Conservation (phyloP, 768 basidiomycete species). For the Panaeolus cyanescens region DNA sequence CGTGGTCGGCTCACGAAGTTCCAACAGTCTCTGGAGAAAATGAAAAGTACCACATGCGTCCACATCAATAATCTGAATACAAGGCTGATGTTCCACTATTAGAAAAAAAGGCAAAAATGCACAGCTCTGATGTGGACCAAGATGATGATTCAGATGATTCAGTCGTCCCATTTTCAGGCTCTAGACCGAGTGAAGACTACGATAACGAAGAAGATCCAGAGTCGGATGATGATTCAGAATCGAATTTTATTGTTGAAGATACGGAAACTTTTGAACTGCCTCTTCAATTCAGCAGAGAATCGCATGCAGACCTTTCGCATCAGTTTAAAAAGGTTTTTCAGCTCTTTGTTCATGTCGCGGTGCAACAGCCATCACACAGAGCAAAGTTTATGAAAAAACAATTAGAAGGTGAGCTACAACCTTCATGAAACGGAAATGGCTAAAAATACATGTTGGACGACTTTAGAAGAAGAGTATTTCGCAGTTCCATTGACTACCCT, state of each 20-base stretch:
- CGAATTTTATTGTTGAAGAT: slow-evolving; percentile 68
- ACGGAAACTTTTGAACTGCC: slow-evolving; percentile 61
- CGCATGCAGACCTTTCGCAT: slow-evolving; percentile 72
- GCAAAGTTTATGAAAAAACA: slow-evolving; percentile 54
- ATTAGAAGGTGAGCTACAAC: slow-evolving; percentile 45
- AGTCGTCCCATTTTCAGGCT: slow-evolving; percentile 43
- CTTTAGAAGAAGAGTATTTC: slow-evolving; percentile 67
- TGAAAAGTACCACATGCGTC: slow-evolving; percentile 55
- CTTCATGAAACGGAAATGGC: not conserved
- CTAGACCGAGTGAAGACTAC: slow-evolving; percentile 42
- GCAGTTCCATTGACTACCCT: slow-evolving; percentile 64
- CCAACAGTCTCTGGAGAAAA: slow-evolving; percentile 63
- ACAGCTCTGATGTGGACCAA: slow-evolving; percentile 9
- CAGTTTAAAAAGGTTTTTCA: slow-evolving; percentile 91
- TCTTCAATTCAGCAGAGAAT: slow-evolving; percentile 76
- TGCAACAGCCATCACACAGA: slow-evolving; percentile 53
- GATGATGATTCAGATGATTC: slow-evolving; percentile 27
- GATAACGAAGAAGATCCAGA: slow-evolving; percentile 36
- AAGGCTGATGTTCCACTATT: slow-evolving; percentile 10
- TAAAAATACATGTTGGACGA: not conserved
- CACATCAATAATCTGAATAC: not conserved
- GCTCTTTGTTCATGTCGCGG: slow-evolving; percentile 81
- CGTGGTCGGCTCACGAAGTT: slow-evolving; percentile 61
- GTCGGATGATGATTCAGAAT: slow-evolving; percentile 23
- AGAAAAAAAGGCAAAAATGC: slow-evolving; percentile 21